A percentile compares a stretch with the other conserved stretches of the same genome.
phyloP scores from a whole-genome alignment of 2,329 filamentous ascomycete species.

The Neofusicoccum parvum region DNA sequence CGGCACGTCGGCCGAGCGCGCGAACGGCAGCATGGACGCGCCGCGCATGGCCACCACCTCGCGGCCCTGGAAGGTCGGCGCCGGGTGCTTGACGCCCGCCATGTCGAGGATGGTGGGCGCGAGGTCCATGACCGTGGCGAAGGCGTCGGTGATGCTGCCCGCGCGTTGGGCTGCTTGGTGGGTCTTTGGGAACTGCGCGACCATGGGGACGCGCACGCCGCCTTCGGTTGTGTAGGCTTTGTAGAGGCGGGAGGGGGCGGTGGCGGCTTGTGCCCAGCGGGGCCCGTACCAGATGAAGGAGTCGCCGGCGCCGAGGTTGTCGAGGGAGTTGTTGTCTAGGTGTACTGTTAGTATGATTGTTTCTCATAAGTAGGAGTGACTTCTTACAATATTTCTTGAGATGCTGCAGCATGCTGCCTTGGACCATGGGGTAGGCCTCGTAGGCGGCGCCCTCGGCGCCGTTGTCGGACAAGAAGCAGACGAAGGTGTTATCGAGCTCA shows the following conservation, averaged over 20 bases:
- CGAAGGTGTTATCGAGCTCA: conserved; percentile 65
- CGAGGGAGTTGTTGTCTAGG: conserved; percentile 54
- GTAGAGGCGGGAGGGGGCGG: conserved; percentile 53
- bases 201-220: conserved; percentile 57
- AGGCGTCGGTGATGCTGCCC: conserved; percentile 51
- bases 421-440: conserved; percentile 61
- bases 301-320: conserved; percentile 60
- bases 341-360: too few species aligned
- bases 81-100: conserved; percentile 55
- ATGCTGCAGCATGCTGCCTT: conserved; percentile 56
- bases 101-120: conserved; percentile 50
- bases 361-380: too few species aligned
- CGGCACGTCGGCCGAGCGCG: conserved; percentile 32
- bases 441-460: conserved; percentile 62
- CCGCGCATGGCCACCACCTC: conserved; percentile 57
- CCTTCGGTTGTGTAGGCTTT: conserved; percentile 51
- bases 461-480: conserved; percentile 66
- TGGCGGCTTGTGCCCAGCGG: conserved; percentile 58
- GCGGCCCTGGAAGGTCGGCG: conserved; percentile 54
- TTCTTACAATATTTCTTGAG: conserved; percentile 53
- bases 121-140: conserved; percentile 51
- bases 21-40: conserved; percentile 49
- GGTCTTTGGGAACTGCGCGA: conserved; percentile 39
- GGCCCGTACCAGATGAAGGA: conserved; percentile 65
- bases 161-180: conserved; percentile 22